These are phyloP conservation scores for Salvia rosmarinus DNA, from an alignment of 257 asterid genomes.

Conservation along the genomic window DNA sequence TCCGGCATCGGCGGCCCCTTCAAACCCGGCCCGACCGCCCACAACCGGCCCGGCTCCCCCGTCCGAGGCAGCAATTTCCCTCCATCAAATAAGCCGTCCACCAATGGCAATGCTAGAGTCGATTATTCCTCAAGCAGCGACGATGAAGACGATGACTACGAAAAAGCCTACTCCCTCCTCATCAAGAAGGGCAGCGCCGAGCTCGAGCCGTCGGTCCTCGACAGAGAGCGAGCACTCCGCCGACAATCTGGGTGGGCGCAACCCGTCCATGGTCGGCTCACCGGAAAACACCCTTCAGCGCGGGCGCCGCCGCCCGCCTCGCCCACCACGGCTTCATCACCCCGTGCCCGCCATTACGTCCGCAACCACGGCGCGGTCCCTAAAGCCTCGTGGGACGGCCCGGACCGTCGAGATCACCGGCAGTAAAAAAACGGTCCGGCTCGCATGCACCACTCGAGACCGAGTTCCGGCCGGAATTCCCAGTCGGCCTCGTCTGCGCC, in stretches of 20 bases:
- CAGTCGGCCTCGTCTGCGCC: conserved; percentile 85
- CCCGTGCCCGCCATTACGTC: conserved; percentile 94
- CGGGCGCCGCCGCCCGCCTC: conserved; percentile 69
- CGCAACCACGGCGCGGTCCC: conserved; percentile 97
- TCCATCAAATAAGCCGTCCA: conserved; percentile 23
- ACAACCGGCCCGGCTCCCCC: conserved; percentile 65
- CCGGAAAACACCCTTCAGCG: conserved; percentile 96
- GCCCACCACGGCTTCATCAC: conserved; percentile 97
- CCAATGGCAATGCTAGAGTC: neutral
- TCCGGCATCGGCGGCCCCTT: conserved; percentile 34
- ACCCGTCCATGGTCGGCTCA: conserved; percentile 81
- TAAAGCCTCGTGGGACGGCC: conserved; percentile 51
- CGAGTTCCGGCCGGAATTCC: conserved; percentile 69
- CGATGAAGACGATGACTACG: conserved; percentile 43
- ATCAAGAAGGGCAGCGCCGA: conserved; percentile 61
- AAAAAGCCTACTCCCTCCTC: conserved; percentile 33
- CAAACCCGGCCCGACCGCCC: conserved; percentile 40
- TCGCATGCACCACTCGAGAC: conserved; percentile 69
- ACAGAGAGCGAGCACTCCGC: conserved; percentile 76
- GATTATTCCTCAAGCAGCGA: conserved; percentile 55
- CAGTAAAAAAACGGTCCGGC: conserved; percentile 47
- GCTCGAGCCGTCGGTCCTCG: conserved; percentile 64
- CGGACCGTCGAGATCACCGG: conserved; percentile 90
- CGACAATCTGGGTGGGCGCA: conserved; percentile 82
- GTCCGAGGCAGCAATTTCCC: conserved; percentile 55